A percentile compares a stretch with the other conserved stretches of the same genome.
These are phyloP conservation scores for Trichophaea hybrida DNA, from an alignment of 2,329 filamentous ascomycete genomes.

Conservation along the genomic window DNA sequence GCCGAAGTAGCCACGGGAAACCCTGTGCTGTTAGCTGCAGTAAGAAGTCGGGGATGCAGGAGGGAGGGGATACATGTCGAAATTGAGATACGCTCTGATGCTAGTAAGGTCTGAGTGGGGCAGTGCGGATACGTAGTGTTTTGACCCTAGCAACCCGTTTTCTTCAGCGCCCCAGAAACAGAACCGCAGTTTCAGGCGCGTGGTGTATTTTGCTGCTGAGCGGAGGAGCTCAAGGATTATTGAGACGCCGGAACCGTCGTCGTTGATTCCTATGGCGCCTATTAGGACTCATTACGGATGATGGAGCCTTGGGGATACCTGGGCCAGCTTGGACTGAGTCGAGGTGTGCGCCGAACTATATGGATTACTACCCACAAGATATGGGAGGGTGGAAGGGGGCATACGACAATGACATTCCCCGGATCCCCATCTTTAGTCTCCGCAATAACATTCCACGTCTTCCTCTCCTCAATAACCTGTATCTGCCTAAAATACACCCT, in stretches of 20 bases:
- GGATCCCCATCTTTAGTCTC: constrained; percentile 23
- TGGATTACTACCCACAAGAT: constrained; percentile 1
- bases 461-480: constrained; percentile 29
- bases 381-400: constrained; percentile 2
- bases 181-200: constrained; percentile 29
- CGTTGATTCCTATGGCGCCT: constrained; percentile 23
- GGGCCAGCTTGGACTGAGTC: constrained; percentile 29
- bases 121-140: constrained; percentile 29
- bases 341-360: constrained; percentile 28
- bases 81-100: constrained; percentile 31
- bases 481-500: constrained; percentile 35
- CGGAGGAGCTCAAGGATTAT: constrained; percentile 28
- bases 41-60: neutral
- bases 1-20: constrained; percentile 29
- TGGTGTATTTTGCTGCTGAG: constrained; percentile 24
- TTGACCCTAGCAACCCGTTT: constrained; percentile 29
- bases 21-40: neutral
- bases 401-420: constrained; percentile 26
- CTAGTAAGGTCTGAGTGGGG: constrained; percentile 25
- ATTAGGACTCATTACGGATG: too few relatives aligned
- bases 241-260: constrained; percentile 29
- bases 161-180: constrained; percentile 30
- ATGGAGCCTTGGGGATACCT: constrained; percentile 16
- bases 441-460: constrained; percentile 25
- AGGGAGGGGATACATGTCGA: constrained; percentile 28